phyloP scores from a whole-genome alignment of 176 grass and related monocot species.

The Oryza brachyantha region DNA sequence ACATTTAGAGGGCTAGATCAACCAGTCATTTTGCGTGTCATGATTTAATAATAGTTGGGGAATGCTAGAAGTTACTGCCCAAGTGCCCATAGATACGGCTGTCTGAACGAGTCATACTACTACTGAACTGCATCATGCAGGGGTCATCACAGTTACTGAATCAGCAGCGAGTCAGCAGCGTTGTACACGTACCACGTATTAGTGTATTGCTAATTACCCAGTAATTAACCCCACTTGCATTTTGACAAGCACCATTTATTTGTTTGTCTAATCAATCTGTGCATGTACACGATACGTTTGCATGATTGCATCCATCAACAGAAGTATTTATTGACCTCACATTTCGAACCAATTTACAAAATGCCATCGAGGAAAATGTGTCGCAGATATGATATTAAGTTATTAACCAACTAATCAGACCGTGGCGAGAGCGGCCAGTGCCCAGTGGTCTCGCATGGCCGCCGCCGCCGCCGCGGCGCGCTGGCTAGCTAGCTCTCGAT shows the following conservation, averaged over 20 bases:
- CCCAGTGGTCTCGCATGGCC: background rate
- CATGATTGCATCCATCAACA: background rate
- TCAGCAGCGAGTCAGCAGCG: conserved; percentile 21
- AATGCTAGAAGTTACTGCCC: background rate
- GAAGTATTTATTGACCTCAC: background rate
- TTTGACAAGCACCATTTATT: background rate
- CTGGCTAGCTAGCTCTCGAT: conserved; percentile 44
- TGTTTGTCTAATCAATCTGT: background rate
- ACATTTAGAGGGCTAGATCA: background rate
- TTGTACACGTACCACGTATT: background rate
- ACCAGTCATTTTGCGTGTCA: background rate
- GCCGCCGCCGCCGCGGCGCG: too few relatives aligned
- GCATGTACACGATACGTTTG: background rate
- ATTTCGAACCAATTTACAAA: conserved; percentile 23
- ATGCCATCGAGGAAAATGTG: background rate
- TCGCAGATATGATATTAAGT: too few relatives aligned
- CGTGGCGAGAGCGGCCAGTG: background rate
- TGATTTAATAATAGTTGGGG: background rate
- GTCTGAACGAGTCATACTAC: conserved; percentile 7
- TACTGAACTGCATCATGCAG: background rate
- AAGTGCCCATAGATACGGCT: background rate
- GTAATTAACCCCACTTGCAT: background rate
- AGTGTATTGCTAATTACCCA: background rate
- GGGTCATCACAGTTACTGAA: conserved; percentile 16
- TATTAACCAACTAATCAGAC: background rate